These are phyloP conservation scores for Tylopilus sp. DNA, from an alignment of 1,284 basidiomycete genomes.

Conservation along the genomic window DNA sequence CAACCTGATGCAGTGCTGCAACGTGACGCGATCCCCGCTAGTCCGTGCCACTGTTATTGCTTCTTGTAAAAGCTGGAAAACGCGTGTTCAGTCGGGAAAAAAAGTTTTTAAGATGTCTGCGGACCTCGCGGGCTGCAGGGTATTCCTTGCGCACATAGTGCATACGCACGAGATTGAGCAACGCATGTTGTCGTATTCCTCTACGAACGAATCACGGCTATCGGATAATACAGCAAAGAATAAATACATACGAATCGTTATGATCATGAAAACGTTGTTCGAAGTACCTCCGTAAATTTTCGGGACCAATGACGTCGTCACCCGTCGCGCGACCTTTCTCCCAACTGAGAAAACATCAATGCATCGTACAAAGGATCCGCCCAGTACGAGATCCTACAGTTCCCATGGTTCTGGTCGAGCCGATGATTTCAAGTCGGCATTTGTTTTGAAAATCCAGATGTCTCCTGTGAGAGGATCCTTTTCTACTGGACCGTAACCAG, in stretches of 20 bases:
- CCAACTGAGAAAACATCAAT: slow-evolving; percentile 48
- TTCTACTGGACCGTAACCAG: slow-evolving; percentile 49
- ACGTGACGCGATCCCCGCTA: slow-evolving; percentile 63
- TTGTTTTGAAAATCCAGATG: slow-evolving; percentile 62
- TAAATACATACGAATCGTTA: slow-evolving; percentile 66
- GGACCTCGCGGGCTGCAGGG: slow-evolving; percentile 65
- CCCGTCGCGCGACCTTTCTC: slow-evolving; percentile 60
- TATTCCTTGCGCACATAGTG: slow-evolving; percentile 70
- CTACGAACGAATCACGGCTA: slow-evolving; percentile 39
- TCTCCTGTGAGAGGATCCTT: slow-evolving; percentile 62
- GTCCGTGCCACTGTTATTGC: slow-evolving; percentile 72
- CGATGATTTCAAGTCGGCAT: slow-evolving; percentile 62
- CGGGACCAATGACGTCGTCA: slow-evolving; percentile 65
- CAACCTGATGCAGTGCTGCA: slow-evolving; percentile 78
- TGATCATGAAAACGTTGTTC: slow-evolving; percentile 78
- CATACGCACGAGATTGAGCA: slow-evolving; percentile 74
- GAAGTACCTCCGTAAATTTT: slow-evolving; percentile 73
- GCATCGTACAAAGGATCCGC: neutral
- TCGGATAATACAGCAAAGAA: neutral
- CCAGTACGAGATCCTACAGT: slow-evolving; percentile 43
- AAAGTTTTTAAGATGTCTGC: neutral
- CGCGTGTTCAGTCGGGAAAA: slow-evolving; percentile 3
- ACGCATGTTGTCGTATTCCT: slow-evolving; percentile 72
- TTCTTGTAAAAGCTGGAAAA: slow-evolving; percentile 61
- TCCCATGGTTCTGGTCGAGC: slow-evolving; percentile 62